phyloP scores from a whole-genome alignment of 306 rosid species.

The Gleditsia sinensis region DNA sequence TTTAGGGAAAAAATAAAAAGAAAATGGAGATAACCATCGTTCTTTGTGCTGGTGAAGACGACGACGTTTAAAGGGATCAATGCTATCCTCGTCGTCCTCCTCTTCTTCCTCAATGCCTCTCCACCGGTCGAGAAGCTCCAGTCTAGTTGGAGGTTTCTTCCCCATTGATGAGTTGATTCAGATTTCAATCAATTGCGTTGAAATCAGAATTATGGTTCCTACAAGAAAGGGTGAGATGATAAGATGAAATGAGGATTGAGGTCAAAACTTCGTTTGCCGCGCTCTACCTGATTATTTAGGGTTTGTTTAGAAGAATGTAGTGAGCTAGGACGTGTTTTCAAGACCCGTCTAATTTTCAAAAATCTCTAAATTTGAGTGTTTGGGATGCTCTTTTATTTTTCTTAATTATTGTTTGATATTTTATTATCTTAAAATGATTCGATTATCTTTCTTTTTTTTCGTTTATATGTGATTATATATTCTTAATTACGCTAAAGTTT shows the following conservation, averaged over 20 bases:
- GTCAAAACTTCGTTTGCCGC: too few relatives aligned
- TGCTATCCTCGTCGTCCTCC: conserved; percentile 47
- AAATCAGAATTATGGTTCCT: not conserved
- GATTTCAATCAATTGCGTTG: not conserved
- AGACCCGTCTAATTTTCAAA: too few relatives aligned
- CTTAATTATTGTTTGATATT: too few relatives aligned
- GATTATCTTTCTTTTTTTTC: too few relatives aligned
- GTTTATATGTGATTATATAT: too few relatives aligned
- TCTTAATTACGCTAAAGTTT: too few relatives aligned
- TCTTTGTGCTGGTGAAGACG: conserved; percentile 70
- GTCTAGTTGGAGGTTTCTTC: conserved; percentile 43
- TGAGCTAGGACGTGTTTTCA: too few relatives aligned
- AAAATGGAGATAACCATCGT: conserved; percentile 51
- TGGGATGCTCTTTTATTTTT: too few relatives aligned
- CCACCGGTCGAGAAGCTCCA: conserved; percentile 76
- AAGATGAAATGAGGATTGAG: not conserved
- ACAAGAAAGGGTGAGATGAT: not conserved
- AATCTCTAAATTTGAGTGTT: too few relatives aligned
- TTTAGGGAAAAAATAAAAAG: not conserved
- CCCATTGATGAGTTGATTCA: conserved; percentile 38
- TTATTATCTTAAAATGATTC: too few relatives aligned
- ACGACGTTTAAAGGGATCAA: conserved; percentile 44
- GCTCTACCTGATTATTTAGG: too few relatives aligned
- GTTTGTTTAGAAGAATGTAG: too few relatives aligned
- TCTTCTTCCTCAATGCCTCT: conserved; percentile 65